These are phyloP conservation scores for Heterobasidion occidentale DNA, from an alignment of 1,284 basidiomycete genomes.

Conservation along the genomic window DNA sequence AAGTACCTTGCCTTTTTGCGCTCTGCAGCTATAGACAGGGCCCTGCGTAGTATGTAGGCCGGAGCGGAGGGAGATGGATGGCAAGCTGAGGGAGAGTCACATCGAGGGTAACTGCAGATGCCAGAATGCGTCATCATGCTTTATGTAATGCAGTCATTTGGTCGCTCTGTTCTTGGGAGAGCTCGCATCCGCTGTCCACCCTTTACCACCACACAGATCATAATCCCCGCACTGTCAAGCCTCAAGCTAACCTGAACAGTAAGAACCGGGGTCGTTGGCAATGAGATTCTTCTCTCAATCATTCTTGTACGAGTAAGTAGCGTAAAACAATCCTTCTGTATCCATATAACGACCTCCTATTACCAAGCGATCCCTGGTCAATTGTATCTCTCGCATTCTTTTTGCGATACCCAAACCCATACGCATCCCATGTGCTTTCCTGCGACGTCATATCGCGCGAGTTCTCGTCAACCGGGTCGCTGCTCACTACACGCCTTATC, in stretches of 20 bases:
- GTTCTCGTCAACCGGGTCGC: constrained; percentile 62
- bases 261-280: constrained; percentile 29
- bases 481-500: constrained; percentile 87
- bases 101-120: no score
- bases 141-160: no score
- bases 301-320: constrained; percentile 71
- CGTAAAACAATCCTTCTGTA: background rate
- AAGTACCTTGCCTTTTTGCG: no score
- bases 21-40: no score
- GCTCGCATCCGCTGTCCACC: no score
- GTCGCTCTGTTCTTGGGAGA: no score
- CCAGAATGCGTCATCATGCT: no score
- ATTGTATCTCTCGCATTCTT: constrained; percentile 92
- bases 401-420: constrained; percentile 95
- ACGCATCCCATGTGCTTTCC: constrained; percentile 88
- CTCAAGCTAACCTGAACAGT: background rate
- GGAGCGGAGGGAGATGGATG: no score
- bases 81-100: no score
- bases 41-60: no score
- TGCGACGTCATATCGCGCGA: constrained; percentile 90
- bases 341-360: background rate
- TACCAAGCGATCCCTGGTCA: constrained; percentile 78
- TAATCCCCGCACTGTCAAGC: background rate
- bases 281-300: constrained; percentile 81
- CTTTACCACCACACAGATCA: background rate